Conservation (phyloP, 108 stramenopile species). For the Stephanodiscus minutulus region DNA sequence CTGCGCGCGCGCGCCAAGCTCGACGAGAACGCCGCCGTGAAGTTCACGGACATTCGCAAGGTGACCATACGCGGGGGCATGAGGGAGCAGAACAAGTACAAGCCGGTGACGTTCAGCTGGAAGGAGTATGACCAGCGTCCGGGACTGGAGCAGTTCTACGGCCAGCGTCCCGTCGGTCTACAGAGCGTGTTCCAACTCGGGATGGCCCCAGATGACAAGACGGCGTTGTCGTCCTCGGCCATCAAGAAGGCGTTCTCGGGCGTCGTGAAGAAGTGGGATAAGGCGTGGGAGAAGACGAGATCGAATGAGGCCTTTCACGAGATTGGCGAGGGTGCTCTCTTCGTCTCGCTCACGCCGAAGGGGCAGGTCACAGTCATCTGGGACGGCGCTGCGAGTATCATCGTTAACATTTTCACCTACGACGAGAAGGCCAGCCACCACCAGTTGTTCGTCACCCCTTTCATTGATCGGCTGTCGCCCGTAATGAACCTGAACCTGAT, state of each 20-base stretch:
- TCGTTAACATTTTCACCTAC: conserved; percentile 64
- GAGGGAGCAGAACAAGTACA: conserved; percentile 37
- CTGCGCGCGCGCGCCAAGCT: conserved; percentile 19
- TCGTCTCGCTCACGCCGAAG: conserved; percentile 32
- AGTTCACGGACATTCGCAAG: conserved; percentile 44
- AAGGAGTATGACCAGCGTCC: conserved; percentile 63
- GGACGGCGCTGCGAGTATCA: conserved; percentile 64
- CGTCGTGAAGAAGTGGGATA: conserved; percentile 20
- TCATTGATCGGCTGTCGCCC: conserved; percentile 25
- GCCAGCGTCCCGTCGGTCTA: conserved; percentile 61
- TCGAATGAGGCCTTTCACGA: conserved; percentile 25
- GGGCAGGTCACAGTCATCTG: conserved; percentile 54
- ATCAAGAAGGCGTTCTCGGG: conserved; percentile 30
- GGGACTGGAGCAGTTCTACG: conserved; percentile 60
- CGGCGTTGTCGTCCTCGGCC: conserved; percentile 17
- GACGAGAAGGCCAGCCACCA: conserved; percentile 41
- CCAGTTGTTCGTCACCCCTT: conserved; percentile 17
- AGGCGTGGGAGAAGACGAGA: background rate
- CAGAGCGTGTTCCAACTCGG: conserved; percentile 62
- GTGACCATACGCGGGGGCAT: conserved; percentile 41
- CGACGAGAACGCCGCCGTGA: conserved; percentile 19
- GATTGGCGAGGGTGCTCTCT: conserved; percentile 65
- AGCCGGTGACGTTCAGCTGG: conserved; percentile 41
- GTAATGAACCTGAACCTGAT: conserved; percentile 38
- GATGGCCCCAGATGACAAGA: conserved; percentile 23